Evolutionary conservation across 345 rosid species (phyloP).

Genomic region (Zanthoxylum bungeanum): DNA sequence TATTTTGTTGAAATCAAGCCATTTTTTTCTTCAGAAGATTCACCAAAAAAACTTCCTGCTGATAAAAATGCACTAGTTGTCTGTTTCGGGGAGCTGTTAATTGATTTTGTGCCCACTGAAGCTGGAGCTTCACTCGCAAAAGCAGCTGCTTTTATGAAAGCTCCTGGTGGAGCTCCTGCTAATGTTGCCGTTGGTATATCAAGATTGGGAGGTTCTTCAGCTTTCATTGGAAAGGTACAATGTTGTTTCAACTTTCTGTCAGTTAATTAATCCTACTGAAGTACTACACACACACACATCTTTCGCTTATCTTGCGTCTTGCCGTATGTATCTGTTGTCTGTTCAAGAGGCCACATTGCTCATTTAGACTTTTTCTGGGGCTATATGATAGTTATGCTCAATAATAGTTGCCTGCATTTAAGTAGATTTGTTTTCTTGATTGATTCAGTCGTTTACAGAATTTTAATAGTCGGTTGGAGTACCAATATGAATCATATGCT

Average conservation of each 20-base stretch:
- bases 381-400: background rate
- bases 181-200: slow-evolving; percentile 53
- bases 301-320: background rate
- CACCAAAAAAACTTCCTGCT: background rate
- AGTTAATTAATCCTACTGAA: too few species aligned
- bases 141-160: slow-evolving; percentile 47
- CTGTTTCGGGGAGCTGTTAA: slow-evolving; percentile 56
- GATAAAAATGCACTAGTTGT: slow-evolving; percentile 16
- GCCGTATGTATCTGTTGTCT: background rate
- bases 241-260: too few species aligned
- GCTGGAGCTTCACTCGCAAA: slow-evolving; percentile 57
- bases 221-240: slow-evolving; percentile 51
- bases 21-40: slow-evolving; percentile 15
- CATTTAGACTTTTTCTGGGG: too few species aligned
- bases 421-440: too few species aligned
- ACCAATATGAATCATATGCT: too few species aligned
- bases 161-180: slow-evolving; percentile 65
- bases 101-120: slow-evolving; percentile 54
- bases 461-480: background rate
- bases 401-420: background rate
- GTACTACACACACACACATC: background rate
- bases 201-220: slow-evolving; percentile 52
- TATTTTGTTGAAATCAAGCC: background rate
- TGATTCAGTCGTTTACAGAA: background rate
- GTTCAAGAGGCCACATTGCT: too few species aligned